phyloP scores from a whole-genome alignment of 1,139 yeast genomes.

The Sugiyamaella pinicola region DNA sequence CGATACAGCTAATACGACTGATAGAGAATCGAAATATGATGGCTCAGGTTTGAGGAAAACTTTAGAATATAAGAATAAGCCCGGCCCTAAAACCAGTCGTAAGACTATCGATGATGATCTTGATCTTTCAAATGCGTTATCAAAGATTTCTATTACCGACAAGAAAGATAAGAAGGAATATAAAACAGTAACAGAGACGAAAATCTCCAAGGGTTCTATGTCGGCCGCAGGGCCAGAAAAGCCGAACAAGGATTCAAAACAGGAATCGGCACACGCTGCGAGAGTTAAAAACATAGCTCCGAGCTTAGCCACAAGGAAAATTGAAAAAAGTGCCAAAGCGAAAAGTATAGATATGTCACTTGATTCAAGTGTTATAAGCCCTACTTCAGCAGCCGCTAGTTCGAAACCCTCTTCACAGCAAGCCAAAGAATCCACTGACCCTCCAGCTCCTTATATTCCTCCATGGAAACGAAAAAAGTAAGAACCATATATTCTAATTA shows the following conservation, averaged over 20 bases:
- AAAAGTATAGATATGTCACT: too few relatives aligned
- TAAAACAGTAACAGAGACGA: neutral
- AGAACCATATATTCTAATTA: neutral
- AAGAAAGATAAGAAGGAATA: neutral
- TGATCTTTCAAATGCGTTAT: constrained; percentile 14
- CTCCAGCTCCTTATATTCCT: constrained; percentile 26
- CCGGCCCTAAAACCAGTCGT: too few relatives aligned
- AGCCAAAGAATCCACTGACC: neutral
- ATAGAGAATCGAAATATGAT: too few relatives aligned
- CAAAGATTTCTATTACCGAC: constrained; percentile 15
- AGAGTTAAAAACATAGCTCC: too few relatives aligned
- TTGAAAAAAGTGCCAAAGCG: too few relatives aligned
- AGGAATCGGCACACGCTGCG: neutral
- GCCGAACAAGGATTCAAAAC: neutral
- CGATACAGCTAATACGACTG: too few relatives aligned
- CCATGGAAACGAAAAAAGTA: constrained; percentile 29
- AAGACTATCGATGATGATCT: constrained; percentile 16
- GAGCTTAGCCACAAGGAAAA: too few relatives aligned
- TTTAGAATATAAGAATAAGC: constrained; percentile 2
- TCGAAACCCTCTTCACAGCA: neutral
- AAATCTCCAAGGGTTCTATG: neutral
- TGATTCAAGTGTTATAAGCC: too few relatives aligned
- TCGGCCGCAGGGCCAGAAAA: neutral
- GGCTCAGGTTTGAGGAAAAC: too few relatives aligned
- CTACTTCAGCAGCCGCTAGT: neutral